Base-by-base conservation (phyloP, 805 yeast genomes). In the Zygoascus flipseniorum region DNA sequence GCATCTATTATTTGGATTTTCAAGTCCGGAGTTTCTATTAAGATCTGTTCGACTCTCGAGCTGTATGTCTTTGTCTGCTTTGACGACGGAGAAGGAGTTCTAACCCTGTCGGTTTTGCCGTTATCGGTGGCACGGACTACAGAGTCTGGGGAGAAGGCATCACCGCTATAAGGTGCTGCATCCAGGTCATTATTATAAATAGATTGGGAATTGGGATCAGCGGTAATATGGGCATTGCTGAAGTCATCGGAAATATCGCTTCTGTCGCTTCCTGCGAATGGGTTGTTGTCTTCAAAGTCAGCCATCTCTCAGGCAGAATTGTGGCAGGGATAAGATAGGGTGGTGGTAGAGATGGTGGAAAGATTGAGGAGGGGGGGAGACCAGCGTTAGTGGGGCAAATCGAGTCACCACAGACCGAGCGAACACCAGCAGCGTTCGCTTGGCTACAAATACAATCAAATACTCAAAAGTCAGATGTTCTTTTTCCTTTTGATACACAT, bases 1-100 rank as follows among this genome's bases (percentile, higher is more conserved):
- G 97, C 97, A 59, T 88, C 96, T 0, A 77, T 71, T 39, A 92
- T 89, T 50, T 74, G 62, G 42, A 77, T 72, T n/a, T 58, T 59
- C 4, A 62, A 51, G 32, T 62, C 59, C 2, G 71, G 67, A 31
- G 58, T 54, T 51, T 66, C 67, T 32, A 55, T 46, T 44, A 68
- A 54, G 19, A 69, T 56, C 51, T 69, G 71, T 54, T 67, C 70
- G 8, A 68, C 66, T 41, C 68, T 54, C 8, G 69, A 63, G 8
- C 60, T 47, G 52, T 58, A 67, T 6, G 65, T 26, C 16, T 54
- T 50, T 13, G 56, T n/a, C 16, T 31, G 32, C 37, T 23, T 13
- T 28, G 35, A 46, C n/a, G 39, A 10, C 3, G 47, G 47, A 23
- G 47, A 14, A 19, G 47, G 11, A n/a, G 47, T 20, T 9, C 18